Evolutionary conservation across 1,284 basidiomycete species (phyloP), one percentile per base, ranked within the genome.

Genomic region (Naganishia cerealis): DNA sequence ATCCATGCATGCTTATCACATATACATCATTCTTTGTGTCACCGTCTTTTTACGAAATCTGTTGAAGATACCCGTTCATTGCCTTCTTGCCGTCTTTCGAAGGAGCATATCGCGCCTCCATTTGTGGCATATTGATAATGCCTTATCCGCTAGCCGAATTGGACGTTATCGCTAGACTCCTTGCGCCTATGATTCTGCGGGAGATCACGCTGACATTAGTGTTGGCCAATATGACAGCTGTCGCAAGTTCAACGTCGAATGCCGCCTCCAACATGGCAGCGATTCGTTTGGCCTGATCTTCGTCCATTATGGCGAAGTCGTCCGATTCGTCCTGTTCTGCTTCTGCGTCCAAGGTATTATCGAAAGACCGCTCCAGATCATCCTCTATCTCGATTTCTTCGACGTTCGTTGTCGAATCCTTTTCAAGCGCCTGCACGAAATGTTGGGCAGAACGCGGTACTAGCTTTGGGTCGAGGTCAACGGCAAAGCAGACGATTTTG

Each of bases 261-360:
- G 89, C 86, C 76, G 90, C 86, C 73, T 89, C 83, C 71, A 95
- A 88, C 24, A 87, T 88, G 24, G 82, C 80, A 50, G 89, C 89
- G 73, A 99, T 97, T 56, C 91, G 86, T 78, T 87, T 88, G 33
- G 94, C 95, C 79, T 99, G 94, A 50, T 83, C 82, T 72, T 90
- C 87, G 3, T 89, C 89, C 92, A 94, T 97, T 81, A 99, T 92
- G 53, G 87, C 86, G 79, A 99, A 98, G 80, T 98, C 94, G 76
- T 98, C 94, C 0, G 87, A 86, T 76, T 95, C 91, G 57, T 79
- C 79, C 16, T 73, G 70, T 2, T 72, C 73, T 39, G 71, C 72
- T 26, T 65, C 50, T n/a, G 29, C 36, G 16, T 58, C 65, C 18
- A 39, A 15, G 21, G 42, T n/a, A 15, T 54, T 36, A 16, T 70